Base-by-base conservation (phyloP, 208 protist genomes). In the Trypanosoma melophagium region DNA sequence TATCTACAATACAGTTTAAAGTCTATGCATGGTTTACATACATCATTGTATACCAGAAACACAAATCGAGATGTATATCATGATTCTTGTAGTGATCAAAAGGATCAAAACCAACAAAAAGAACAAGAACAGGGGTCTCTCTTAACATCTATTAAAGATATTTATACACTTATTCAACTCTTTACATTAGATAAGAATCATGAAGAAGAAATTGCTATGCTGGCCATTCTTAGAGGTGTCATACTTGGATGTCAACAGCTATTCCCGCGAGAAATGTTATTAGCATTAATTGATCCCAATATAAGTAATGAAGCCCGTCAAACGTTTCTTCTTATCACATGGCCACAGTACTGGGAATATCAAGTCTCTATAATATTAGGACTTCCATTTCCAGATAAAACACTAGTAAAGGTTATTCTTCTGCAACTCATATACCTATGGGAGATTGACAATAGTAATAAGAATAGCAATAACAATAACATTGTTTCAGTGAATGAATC, bases 141-240 rank as follows among this genome's bases (percentile, higher is more conserved):
- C 0, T 13, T 13, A 45, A 31, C 7, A 7, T 19, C 49, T 21
- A 41, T 24, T 55, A 14, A 12, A 16, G 56, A 25, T 22, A 45
- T 71, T 21, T 71, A 44, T 49, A 28, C 62, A 38, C 66, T 71
- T 31, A 62, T 71, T 53, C 17, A 53, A 40, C 40, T 69, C 16
- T 60, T 54, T 19, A 19, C 42, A 14, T 16, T 2, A 13, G 25
- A 47, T 25, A 16, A 35, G 14, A 52, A 53, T 22, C 13, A 14
- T 31, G 21, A 24, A 12, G 66, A 71, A 35, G 56, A 63, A 25
- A 38, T 17, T 21, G 9, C 63, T 52, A 19, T 58, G 17, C 21
- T 40, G 16, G 22, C 38, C 7, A 44, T 63, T 31, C 28, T 64
- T 3, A 21, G 28, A 14, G 47, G 56, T 49, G 66, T 71, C 41